phyloP scores from a whole-genome alignment of 108 stramenopile genomes.

The Skeletonema potamos region DNA sequence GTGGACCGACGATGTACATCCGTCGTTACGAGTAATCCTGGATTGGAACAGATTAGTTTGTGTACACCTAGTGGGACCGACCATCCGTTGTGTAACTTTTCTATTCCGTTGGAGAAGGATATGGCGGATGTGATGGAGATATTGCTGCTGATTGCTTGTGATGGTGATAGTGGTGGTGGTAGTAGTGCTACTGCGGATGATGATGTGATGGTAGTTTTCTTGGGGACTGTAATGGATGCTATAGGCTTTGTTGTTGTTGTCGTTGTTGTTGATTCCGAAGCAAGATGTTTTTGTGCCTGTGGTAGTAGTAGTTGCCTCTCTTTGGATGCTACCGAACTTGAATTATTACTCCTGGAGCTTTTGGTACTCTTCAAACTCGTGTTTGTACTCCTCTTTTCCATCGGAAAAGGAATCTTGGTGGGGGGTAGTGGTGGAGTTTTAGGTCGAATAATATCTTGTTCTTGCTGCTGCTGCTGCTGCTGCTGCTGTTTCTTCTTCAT shows the following conservation, averaged over 20 bases:
- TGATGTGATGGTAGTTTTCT: not conserved
- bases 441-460: not conserved
- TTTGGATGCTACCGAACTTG: not conserved
- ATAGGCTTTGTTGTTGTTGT: not conserved
- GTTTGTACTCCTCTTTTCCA: not conserved
- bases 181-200: too few species aligned
- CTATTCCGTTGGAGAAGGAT: not conserved
- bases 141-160: not conserved
- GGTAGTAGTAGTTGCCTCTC: not conserved
- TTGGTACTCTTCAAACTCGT: not conserved
- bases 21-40: constrained; percentile 23
- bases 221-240: not conserved
- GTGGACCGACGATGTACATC: constrained; percentile 17
- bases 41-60: constrained; percentile 21
- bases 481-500: not conserved
- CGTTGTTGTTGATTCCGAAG: not conserved
- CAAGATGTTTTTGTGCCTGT: not conserved
- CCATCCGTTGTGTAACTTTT: constrained; percentile 29
- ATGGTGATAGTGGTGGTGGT: not conserved
- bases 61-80: constrained; percentile 27
- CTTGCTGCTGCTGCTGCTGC: not conserved
- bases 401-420: not conserved
- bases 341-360: not conserved
- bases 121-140: constrained; percentile 4
- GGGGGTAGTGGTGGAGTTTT: not conserved